A percentile compares a stretch with the other conserved stretches of the same genome.
Evolutionary conservation across 305 asterid genomes (phyloP).

Genomic region (Euphrasia arctica): DNA sequence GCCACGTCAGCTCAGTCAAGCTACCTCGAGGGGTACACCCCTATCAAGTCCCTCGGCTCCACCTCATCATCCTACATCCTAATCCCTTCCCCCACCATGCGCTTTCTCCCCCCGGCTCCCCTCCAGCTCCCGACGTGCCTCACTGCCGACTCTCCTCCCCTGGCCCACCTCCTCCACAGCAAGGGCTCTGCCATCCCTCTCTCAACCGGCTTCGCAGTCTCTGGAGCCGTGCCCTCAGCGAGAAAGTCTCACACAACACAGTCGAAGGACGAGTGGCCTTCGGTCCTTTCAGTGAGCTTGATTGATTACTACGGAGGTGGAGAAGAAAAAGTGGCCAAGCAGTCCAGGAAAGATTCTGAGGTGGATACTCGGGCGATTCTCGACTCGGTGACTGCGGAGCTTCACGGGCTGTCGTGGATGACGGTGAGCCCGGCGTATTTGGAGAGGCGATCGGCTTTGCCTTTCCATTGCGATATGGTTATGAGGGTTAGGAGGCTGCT

Average conservation of each 20-base stretch:
- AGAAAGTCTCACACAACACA: slow-evolving; percentile 57
- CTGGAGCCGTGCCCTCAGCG: slow-evolving; percentile 90
- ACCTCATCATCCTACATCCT: slow-evolving; percentile 77
- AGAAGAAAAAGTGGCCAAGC: slow-evolving; percentile 60
- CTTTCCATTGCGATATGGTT: slow-evolving; percentile 95
- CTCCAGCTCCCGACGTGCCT: slow-evolving; percentile 96
- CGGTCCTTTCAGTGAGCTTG: slow-evolving; percentile 77
- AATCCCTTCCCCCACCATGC: slow-evolving; percentile 89
- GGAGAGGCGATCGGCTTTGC: slow-evolving; percentile 87
- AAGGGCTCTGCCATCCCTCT: slow-evolving; percentile 94
- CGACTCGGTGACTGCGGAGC: slow-evolving; percentile 86
- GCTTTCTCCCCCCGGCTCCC: slow-evolving; percentile 78
- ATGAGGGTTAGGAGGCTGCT: slow-evolving; percentile 88
- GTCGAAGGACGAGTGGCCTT: slow-evolving; percentile 97
- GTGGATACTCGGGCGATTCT: slow-evolving; percentile 66
- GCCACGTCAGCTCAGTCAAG: slow-evolving; percentile 51
- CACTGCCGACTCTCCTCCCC: slow-evolving; percentile 98
- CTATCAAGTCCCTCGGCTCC: slow-evolving; percentile 87
- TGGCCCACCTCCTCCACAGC: slow-evolving; percentile 96
- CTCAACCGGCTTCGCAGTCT: slow-evolving; percentile 83
- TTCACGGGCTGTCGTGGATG: slow-evolving; percentile 97
- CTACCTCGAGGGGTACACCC: slow-evolving; percentile 93
- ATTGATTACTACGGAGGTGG: slow-evolving; percentile 84
- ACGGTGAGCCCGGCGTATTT: slow-evolving; percentile 86
- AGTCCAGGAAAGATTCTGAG: slow-evolving; percentile 64